Percentiles rank a stretch among this genome's conserved stretches.
Conservation (phyloP, 495 filamentous ascomycete species). For the Pseudoneurospora amorphoporcata region DNA sequence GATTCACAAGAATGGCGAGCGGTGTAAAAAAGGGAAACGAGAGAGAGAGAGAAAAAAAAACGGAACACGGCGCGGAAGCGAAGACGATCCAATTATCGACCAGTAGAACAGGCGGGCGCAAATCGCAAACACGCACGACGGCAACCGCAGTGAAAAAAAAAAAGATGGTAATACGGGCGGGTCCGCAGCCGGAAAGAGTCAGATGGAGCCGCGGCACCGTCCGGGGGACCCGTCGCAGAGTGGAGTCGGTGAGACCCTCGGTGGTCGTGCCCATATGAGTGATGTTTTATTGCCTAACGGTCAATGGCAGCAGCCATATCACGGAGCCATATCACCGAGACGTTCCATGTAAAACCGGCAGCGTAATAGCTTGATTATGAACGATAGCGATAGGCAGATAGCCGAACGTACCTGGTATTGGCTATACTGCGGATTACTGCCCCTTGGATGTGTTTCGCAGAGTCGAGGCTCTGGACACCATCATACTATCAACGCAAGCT, state of each 20-base stretch:
- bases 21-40: constrained; percentile 10
- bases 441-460: not conserved
- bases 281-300: not conserved
- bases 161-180: constrained; percentile 9
- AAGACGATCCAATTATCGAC: constrained; percentile 1
- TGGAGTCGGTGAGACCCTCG: constrained; percentile 18
- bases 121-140: not conserved
- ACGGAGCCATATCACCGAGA: not conserved
- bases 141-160: constrained; percentile 10
- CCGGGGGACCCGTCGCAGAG: constrained; percentile 6
- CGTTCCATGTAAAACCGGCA: not conserved
- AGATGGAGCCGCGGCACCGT: constrained; percentile 5
- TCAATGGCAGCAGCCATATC: not conserved
- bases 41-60: constrained; percentile 9
- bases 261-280: not conserved
- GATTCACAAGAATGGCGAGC: not conserved
- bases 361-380: not conserved
- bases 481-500: not conserved
- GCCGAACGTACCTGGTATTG: not conserved
- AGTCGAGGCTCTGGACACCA: not conserved
- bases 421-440: not conserved
- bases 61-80: constrained; percentile 10
- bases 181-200: constrained; percentile 15
- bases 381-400: not conserved
- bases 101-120: not conserved